A percentile compares a stretch with the other conserved stretches of the same genome.
These are phyloP conservation scores for Psilocybe tampanensis DNA, from an alignment of 768 basidiomycete genomes.

Conservation along the genomic window DNA sequence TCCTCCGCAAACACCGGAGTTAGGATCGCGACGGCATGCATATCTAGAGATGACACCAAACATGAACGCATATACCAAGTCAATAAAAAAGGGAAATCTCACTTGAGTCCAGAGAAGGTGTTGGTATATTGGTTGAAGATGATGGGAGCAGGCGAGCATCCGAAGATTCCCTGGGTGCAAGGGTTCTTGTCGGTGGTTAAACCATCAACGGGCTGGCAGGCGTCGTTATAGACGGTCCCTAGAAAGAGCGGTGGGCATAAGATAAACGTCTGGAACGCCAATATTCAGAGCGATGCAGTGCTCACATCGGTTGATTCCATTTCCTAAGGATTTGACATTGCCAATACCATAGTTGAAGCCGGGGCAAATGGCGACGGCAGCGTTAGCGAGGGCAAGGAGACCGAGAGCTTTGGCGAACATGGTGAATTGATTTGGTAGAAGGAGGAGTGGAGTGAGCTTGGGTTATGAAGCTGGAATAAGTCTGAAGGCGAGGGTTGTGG, in stretches of 20 bases:
- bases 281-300: not conserved
- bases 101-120: constrained; percentile 24
- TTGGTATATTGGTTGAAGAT: constrained; percentile 30
- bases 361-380: constrained; percentile 21
- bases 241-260: not conserved
- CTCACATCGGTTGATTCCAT: constrained; percentile 23
- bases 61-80: not conserved
- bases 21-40: constrained; percentile 26
- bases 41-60: constrained; percentile 23
- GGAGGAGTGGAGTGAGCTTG: too few species aligned
- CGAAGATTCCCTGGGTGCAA: constrained; percentile 31
- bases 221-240: constrained; percentile 33
- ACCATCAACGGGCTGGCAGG: constrained; percentile 28
- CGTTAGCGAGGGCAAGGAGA: not conserved
- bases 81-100: not conserved
- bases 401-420: not conserved
- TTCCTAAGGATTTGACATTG: constrained; percentile 18
- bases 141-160: constrained; percentile 30
- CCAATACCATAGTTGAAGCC: constrained; percentile 33
- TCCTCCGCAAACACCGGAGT: constrained; percentile 25
- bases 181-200: constrained; percentile 31
- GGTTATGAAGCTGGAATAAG: too few species aligned
- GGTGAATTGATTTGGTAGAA: too few species aligned
- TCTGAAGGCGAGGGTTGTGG: too few species aligned
- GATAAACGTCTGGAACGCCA: not conserved